Base-by-base conservation (phyloP, 2,329 filamentous ascomycete genomes). In the Chaetomiaceae sp. region DNA sequence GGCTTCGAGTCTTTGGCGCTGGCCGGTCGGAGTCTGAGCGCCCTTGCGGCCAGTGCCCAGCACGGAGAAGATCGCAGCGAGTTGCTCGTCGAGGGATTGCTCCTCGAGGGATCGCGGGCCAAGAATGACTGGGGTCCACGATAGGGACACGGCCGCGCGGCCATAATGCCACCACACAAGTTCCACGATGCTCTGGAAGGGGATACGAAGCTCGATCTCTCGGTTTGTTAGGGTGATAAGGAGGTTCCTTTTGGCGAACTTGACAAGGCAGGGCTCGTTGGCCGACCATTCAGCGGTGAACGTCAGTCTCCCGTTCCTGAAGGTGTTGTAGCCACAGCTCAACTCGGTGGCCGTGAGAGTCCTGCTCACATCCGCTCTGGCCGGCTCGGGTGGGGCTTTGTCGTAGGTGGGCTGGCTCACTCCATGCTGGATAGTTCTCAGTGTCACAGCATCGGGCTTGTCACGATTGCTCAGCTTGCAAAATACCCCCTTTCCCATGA, bases 131-230 rank as follows among this genome's bases (percentile, higher is more conserved):
- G 78, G 70, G 25, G 76, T 72, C 17, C 61, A 68, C 8, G 37
- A 52, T 1, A 85, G 71, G 0, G 79, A 76, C 3, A 84, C 58
- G 0, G 73, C 76, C 14, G 82, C 60, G 0, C 69, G 66, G 54
- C 66, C 48, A 55, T 68, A 44, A 17, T 60, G 30, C 27, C 63
- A 62, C 64, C 70, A 58, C 2, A 79, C 64, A 8, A 75, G 59
- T 44, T 78, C 72, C 23, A 74, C 55, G 27, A 81, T 72, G 2
- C 68, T 75, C 17, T 70, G 68, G 33, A 77, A 74, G 0, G 73
- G 67, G 13, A 83, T 73, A 43, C 79, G 72, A 30, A 82, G 65
- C 20, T 68, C 60, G 4, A 69, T 53, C 0, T 55, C 54, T 0
- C 55, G n/a, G 3, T 57, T 4, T 48, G 44, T 0, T 2, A 74